Conservation (phyloP, 2,329 filamentous ascomycete species). For the Orbilia javanica region DNA sequence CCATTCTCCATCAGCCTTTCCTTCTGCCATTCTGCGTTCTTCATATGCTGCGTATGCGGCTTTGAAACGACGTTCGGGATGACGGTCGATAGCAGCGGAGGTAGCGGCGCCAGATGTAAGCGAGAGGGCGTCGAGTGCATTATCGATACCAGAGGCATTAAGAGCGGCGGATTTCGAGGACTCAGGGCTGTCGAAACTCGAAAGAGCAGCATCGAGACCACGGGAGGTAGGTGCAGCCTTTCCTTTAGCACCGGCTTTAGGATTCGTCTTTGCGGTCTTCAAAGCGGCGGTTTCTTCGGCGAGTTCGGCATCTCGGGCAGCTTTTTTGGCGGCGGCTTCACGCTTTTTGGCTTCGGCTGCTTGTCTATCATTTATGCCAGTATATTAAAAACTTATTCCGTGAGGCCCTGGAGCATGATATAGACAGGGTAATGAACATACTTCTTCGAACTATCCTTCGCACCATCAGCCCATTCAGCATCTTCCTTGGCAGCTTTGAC, state of each 20-base stretch:
- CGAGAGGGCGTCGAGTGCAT: constrained; percentile 87
- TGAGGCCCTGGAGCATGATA: not conserved
- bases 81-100: constrained; percentile 81
- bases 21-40: constrained; percentile 83
- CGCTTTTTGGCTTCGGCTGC: constrained; percentile 85
- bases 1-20: constrained; percentile 81
- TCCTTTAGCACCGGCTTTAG: constrained; percentile 72
- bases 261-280: constrained; percentile 77
- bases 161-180: constrained; percentile 66
- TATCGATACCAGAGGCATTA: constrained; percentile 90
- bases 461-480: constrained; percentile 83
- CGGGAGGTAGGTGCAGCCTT: constrained; percentile 75
- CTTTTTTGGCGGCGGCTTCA: constrained; percentile 87
- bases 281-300: constrained; percentile 83
- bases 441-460: constrained; percentile 90
- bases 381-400: not conserved
- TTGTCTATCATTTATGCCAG: constrained; percentile 72
- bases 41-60: constrained; percentile 87
- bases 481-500: constrained; percentile 75
- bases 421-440: constrained; percentile 67
- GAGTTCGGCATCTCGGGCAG: constrained; percentile 85
- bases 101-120: constrained; percentile 72
- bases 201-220: constrained; percentile 67
- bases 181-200: constrained; percentile 68
- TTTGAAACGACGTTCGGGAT: constrained; percentile 88